Evolutionary conservation across 495 filamentous ascomycete species (phyloP), one percentile per base, ranked within the genome.

Genomic region (Podospora fimiseda): DNA sequence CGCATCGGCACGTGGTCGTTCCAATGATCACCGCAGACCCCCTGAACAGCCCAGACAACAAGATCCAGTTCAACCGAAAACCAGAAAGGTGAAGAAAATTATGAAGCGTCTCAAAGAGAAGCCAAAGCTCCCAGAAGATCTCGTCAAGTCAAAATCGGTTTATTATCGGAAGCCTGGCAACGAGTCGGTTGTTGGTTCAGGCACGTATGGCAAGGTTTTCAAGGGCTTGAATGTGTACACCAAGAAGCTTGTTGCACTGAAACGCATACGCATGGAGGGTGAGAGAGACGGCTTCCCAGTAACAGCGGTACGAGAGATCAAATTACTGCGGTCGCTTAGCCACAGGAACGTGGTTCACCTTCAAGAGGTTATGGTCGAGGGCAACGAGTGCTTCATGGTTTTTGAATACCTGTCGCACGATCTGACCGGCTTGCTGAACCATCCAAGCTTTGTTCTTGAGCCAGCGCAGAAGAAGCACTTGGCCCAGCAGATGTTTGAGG

Each of bases 301-400:
- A 15, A 99, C 94, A 0, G 94, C 94, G 0, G 88, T 97, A 23
- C 84, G 94, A 45, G 94, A 99, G 66, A 93, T 99, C 73, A 96
- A 96, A 67, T 73, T 99, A 14, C 83, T 99, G 8, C 90, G 96
- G 62, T 92, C 90, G 38, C 76, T 99, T n/a, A 89, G 86, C 55
- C 90, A 95, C 61, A 76, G 80, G 44, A 96, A 97, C 59, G 83
- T 99, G 33, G 91, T 99, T 55, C 84, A 86, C 43, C 70, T 92
- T 20, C 79, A 84, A 52, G 94, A 98, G 70, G 92, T 97, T 61
- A 97, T 98, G 93, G 93, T 97, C 14, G 94, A 98, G 70, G 84
- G 83, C 57, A 96, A 96, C 64, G 92, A 97, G 66, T 99, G 94
- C 69, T 97, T 93, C 71, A 99, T 99, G 94, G 94, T 99, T 8